Percentiles rank a stretch among this genome's conserved stretches.
Evolutionary conservation across 2,329 filamentous ascomycete species (phyloP).

Genomic region (Trichoderma sp.): DNA sequence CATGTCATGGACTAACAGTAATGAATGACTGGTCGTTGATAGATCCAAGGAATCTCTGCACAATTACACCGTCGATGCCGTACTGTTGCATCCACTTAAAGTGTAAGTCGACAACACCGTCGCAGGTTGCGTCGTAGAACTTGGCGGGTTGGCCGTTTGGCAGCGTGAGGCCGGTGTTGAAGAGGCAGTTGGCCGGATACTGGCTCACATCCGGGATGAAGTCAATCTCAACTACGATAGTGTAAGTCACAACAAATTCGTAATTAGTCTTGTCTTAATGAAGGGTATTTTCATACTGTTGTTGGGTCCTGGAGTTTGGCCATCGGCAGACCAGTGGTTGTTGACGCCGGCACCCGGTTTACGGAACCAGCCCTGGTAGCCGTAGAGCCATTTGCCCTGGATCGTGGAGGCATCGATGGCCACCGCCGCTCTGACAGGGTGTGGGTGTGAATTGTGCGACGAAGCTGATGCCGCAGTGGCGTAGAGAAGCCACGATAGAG

Average conservation of each 20-base stretch:
- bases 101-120: conserved; percentile 11
- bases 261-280: not conserved
- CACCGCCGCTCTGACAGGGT: not conserved
- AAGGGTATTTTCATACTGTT: not conserved
- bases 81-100: conserved; percentile 19
- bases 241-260: not conserved
- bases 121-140: conserved; percentile 13
- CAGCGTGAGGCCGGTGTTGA: conserved; percentile 11
- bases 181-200: conserved; percentile 14
- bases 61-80: conserved; percentile 12
- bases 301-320: conserved; percentile 12
- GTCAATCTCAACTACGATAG: conserved; percentile 6
- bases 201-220: conserved; percentile 15
- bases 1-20: not conserved
- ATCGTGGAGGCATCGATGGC: conserved; percentile 12
- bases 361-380: conserved; percentile 19
- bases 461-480: conserved; percentile 4
- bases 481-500: conserved; percentile 5
- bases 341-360: conserved; percentile 16
- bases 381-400: conserved; percentile 17
- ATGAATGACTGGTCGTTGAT: conserved; percentile 1
- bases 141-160: conserved; percentile 12
- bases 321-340: conserved; percentile 17
- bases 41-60: conserved; percentile 10
- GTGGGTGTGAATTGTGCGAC: not conserved